Conservation (phyloP, 345 rosid species). For the Pugionium cornutum region DNA sequence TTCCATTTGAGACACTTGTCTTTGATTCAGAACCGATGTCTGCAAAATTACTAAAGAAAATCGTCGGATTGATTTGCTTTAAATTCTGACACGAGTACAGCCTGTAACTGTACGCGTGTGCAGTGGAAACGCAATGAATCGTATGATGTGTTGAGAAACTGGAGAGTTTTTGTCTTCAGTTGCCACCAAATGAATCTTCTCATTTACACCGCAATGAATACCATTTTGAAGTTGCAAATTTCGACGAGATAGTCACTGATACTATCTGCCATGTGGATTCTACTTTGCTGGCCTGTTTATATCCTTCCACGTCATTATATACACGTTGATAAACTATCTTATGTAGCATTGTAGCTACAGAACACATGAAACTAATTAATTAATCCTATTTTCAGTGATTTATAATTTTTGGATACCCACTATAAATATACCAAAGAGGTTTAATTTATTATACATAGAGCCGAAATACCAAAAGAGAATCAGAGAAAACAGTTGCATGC, state of each 20-base stretch:
- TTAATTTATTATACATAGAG: background rate
- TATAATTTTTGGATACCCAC: constrained; percentile 2
- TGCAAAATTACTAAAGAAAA: no score
- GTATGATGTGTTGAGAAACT: constrained; percentile 16
- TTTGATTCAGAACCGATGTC: no score
- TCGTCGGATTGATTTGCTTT: no score
- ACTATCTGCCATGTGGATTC: constrained; percentile 10
- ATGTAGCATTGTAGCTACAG: background rate
- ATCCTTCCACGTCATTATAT: constrained; percentile 7
- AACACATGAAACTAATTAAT: no score
- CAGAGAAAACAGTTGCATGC: constrained; percentile 11
- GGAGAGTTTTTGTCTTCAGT: constrained; percentile 13
- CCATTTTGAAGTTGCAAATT: no score
- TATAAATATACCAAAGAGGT: constrained; percentile 19
- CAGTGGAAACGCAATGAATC: background rate
- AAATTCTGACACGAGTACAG: background rate
- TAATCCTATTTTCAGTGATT: no score
- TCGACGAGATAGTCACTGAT: background rate
- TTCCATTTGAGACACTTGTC: no score
- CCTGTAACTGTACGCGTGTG: constrained; percentile 18
- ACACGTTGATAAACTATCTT: background rate
- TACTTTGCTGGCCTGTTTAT: constrained; percentile 19
- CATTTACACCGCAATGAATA: no score
- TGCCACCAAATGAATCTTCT: constrained; percentile 28
- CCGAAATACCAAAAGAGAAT: constrained; percentile 16